Percentiles rank a stretch among this genome's conserved stretches.
phyloP scores from a whole-genome alignment of 2,329 filamentous ascomycete genomes.

The Paramyrothecium sp. region DNA sequence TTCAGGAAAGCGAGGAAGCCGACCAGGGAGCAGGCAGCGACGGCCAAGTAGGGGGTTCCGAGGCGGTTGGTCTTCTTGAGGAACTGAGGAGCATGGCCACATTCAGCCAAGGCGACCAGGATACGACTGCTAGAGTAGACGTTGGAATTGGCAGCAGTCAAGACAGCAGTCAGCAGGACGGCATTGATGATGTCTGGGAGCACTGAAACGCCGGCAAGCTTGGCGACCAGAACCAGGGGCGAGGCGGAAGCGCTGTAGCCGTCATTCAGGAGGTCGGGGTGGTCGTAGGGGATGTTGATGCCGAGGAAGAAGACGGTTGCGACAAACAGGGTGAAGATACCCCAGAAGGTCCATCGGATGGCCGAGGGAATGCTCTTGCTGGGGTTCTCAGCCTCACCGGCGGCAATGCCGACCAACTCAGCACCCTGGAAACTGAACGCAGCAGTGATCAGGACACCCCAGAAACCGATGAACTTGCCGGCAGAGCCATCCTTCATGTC shows the following conservation, averaged over 20 bases:
- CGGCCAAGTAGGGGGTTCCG: conserved; percentile 63
- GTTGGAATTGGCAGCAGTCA: conserved; percentile 76
- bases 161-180: conserved; percentile 73
- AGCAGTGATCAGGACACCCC: conserved; percentile 66
- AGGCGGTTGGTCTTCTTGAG: conserved; percentile 57
- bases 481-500: conserved; percentile 52
- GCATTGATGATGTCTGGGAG: conserved; percentile 74
- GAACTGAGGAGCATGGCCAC: conserved; percentile 60
- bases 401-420: conserved; percentile 76
- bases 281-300: conserved; percentile 65
- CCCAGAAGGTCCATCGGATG: conserved; percentile 73
- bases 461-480: conserved; percentile 68
- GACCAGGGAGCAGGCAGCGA: conserved; percentile 52
- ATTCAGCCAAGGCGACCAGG: conserved; percentile 63
- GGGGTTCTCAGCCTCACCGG: conserved; percentile 73
- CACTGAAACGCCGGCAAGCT: conserved; percentile 60
- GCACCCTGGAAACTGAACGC: conserved; percentile 72
- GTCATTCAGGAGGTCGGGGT: conserved; percentile 49
- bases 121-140: conserved; percentile 72
- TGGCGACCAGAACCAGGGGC: conserved; percentile 61
- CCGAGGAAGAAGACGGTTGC: conserved; percentile 68
- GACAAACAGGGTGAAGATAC: conserved; percentile 69
- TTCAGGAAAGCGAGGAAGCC: conserved; percentile 69
- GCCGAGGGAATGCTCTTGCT: conserved; percentile 70
- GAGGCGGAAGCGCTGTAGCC: conserved; percentile 61